phyloP scores from a whole-genome alignment of 139 green algal species.

The Limnomonas spitsbergensis region DNA sequence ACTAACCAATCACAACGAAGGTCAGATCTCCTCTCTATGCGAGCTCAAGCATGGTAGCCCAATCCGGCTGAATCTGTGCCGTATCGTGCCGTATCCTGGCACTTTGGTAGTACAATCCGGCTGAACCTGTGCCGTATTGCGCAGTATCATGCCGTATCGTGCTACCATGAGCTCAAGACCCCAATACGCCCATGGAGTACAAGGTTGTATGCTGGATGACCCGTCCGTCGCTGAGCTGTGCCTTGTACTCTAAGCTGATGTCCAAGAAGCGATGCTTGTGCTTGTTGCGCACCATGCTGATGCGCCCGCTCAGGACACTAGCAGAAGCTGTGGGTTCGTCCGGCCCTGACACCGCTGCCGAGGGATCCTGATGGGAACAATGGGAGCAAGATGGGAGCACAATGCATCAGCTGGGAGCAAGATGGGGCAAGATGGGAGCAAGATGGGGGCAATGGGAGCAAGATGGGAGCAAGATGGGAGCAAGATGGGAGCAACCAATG shows the following conservation, averaged over 20 bases:
- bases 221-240: slow-evolving; percentile 30
- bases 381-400: background rate
- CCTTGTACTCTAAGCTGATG: slow-evolving; percentile 49
- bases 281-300: slow-evolving; percentile 70
- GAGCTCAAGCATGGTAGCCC: too few relatives aligned
- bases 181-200: slow-evolving; percentile 37
- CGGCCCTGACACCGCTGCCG: background rate
- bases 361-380: background rate
- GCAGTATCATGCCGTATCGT: too few relatives aligned
- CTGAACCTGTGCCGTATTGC: too few relatives aligned
- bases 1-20: too few relatives aligned
- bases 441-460: background rate
- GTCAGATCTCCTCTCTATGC: too few relatives aligned
- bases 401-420: background rate
- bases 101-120: too few relatives aligned
- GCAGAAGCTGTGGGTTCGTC: background rate
- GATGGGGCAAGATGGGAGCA: background rate
- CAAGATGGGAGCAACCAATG: too few relatives aligned
- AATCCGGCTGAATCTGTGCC: too few relatives aligned
- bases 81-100: too few relatives aligned
- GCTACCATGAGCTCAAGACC: too few relatives aligned
- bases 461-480: background rate
- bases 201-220: slow-evolving; percentile 26
- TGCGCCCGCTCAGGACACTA: slow-evolving; percentile 41
- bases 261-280: slow-evolving; percentile 68